Percentiles rank a stretch among this genome's conserved stretches.
phyloP scores from a whole-genome alignment of 1,139 yeast genomes.

The Arxiozyma heterogenica region DNA sequence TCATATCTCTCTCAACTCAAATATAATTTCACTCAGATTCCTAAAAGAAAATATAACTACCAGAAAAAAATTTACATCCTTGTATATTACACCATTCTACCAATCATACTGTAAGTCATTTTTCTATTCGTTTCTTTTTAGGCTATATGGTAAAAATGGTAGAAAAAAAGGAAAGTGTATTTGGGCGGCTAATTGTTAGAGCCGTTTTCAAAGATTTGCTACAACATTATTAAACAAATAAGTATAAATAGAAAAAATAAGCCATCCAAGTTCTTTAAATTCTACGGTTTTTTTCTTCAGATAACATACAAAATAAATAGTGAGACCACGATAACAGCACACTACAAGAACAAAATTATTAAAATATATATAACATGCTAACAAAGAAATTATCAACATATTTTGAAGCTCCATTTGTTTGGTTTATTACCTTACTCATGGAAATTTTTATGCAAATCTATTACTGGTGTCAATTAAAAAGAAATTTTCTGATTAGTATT shows the following conservation, averaged over 20 bases:
- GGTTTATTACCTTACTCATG: constrained; percentile 1
- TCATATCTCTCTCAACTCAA: not conserved
- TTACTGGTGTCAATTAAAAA: not conserved
- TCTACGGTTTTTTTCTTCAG: not conserved
- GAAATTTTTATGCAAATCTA: constrained; percentile 2
- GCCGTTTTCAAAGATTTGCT: too few relatives aligned
- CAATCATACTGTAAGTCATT: not conserved
- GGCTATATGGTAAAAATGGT: not conserved
- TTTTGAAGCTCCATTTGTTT: constrained; percentile 2
- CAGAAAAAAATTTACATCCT: not conserved
- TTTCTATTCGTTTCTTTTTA: not conserved
- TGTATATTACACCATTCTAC: too few relatives aligned
- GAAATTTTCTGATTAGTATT: not conserved
- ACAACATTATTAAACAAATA: too few relatives aligned
- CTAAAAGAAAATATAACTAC: too few relatives aligned
- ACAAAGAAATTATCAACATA: not conserved
- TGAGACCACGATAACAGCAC: not conserved
- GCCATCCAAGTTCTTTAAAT: not conserved
- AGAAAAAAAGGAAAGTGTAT: not conserved
- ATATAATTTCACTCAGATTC: not conserved
- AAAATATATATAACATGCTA: not conserved
- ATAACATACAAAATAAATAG: not conserved
- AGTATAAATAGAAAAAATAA: not conserved
- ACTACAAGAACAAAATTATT: not conserved
- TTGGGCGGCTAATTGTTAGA: not conserved